Percentiles rank a stretch among this genome's conserved stretches.
phyloP scores from a whole-genome alignment of 345 rosid species.

The Turritis glabra region DNA sequence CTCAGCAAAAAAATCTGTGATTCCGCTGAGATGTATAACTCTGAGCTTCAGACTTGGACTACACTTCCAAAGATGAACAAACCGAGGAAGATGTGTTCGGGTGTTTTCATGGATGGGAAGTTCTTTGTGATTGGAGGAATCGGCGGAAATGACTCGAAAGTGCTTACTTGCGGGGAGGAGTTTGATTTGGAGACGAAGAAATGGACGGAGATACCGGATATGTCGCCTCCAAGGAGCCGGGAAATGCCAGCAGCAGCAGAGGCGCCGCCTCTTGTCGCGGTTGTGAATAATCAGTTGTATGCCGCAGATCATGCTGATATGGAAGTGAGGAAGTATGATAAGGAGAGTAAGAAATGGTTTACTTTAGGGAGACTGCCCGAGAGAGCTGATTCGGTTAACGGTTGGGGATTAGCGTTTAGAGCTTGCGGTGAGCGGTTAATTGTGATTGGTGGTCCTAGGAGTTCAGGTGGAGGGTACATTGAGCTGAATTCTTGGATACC shows the following conservation, averaged over 20 bases:
- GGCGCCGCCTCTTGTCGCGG: constrained; percentile 84
- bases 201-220: constrained; percentile 65
- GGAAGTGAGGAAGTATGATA: constrained; percentile 67
- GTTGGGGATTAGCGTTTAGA: constrained; percentile 91
- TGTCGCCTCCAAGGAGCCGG: constrained; percentile 59
- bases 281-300: constrained; percentile 68
- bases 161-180: constrained; percentile 66
- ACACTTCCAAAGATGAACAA: constrained; percentile 61
- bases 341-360: constrained; percentile 54
- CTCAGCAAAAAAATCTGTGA: constrained; percentile 40
- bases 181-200: constrained; percentile 52
- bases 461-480: constrained; percentile 48
- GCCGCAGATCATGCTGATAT: constrained; percentile 58
- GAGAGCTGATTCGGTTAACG: constrained; percentile 57
- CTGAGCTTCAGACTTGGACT: constrained; percentile 53
- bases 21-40: constrained; percentile 70
- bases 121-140: constrained; percentile 80
- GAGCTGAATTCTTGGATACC: constrained; percentile 84
- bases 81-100: constrained; percentile 78
- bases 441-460: constrained; percentile 65
- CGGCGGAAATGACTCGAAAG: constrained; percentile 32
- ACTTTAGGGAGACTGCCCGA: constrained; percentile 64
- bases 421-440: constrained; percentile 71
- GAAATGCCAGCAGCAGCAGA: constrained; percentile 37
- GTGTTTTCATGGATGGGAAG: constrained; percentile 79